Evolutionary conservation across 805 yeast genomes (phyloP), one percentile per base, ranked within the genome.

Genomic region (Monosporozyma servazzii): DNA sequence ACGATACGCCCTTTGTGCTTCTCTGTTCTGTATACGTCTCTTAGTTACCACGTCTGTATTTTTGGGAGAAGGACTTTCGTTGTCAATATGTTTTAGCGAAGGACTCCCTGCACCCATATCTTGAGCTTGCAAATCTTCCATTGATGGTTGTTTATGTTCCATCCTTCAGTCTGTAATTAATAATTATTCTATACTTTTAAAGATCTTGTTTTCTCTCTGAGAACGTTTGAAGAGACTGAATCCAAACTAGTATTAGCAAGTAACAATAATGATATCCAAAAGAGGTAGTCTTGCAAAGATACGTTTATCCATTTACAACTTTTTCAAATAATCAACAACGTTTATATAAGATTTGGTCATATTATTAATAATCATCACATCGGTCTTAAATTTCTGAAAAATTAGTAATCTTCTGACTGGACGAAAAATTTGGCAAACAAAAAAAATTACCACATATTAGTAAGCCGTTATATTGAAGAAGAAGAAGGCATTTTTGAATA

Each of bases 21-120:
- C 96, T 53, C 96, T 73, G 64, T 89, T 89, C 67, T 86, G 97
- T 95, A 68, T 90, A 88, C 51, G 96, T 71, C 68, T 88, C 86
- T 20, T 87, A 80, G 87, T 82, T n/a, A 41, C 6, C 8, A 41
- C 29, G 13, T 41, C 44, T 17, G 11, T 21, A 11, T 41, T 41
- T 21, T 27, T 21, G 21, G 44, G 44, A 5, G 44, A 20, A 3
- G n/a, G 3, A 8, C n/a, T 2, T 7, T 5, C 23, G 2, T 9
- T 10, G 4, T 41, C 44, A 13, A 10, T 20, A 9, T 11, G 18
- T 21, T 21, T 13, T 10, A 20, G 20, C n/a, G 41, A 18, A n/a
- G 41, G 37, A n/a, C 17, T 25, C 27, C 27, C 27, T 25, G 13
- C 17, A 7, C 13, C 7, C 37, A 33, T 33, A 18, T 6, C 15